Evolutionary conservation across 495 filamentous ascomycete species (phyloP), one percentile per base, ranked within the genome.

Genomic region (Jackrogersella minutella): DNA sequence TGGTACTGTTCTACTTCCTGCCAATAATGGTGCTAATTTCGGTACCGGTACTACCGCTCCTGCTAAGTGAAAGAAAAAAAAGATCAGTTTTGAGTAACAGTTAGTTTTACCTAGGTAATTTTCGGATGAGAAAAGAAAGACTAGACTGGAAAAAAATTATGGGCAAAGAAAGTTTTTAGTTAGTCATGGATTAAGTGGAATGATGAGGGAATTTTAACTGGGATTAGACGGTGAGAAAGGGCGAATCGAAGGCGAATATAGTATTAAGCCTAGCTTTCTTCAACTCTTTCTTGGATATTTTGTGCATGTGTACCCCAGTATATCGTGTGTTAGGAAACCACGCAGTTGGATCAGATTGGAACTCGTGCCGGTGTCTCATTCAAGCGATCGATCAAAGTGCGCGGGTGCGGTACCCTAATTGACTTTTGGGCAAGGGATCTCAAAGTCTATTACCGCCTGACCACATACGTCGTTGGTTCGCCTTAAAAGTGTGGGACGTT

Each of bases 401-500:
- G 3, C 7, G 7, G 3, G 3, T 30, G 3, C 3, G 26, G 26
- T n/a, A 19, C 52, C 37, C 4, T 34, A 44, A 8, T 8, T 31
- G 24, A 7, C 26, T 30, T 40, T 5, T 10, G 47, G n/a, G 19
- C 9, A 26, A 26, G 21, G 5, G 7, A 13, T 24, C 10, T 21
- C 36, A 36, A 61, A 39, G 17, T 33, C 33, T 21, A 21, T 40
- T 51, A 57, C 62, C 62, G 36, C 62, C 53, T 41, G 60, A 52
- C 41, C 43, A 14, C 22, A 14, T 49, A 31, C 41, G 51, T 30
- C 14, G 31, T 59, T 66, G 49, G 63, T 31, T 37, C 19, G 50
- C 63, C 63, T 56, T 61, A 61, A 61, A 66, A 66, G 63, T 61
- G 63, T 56, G 63, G 63, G 41, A 66, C 63, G 22, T 30, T 49